Conservation (phyloP, 2,329 filamentous ascomycete species). For the Emergomyces pasteurianus region DNA sequence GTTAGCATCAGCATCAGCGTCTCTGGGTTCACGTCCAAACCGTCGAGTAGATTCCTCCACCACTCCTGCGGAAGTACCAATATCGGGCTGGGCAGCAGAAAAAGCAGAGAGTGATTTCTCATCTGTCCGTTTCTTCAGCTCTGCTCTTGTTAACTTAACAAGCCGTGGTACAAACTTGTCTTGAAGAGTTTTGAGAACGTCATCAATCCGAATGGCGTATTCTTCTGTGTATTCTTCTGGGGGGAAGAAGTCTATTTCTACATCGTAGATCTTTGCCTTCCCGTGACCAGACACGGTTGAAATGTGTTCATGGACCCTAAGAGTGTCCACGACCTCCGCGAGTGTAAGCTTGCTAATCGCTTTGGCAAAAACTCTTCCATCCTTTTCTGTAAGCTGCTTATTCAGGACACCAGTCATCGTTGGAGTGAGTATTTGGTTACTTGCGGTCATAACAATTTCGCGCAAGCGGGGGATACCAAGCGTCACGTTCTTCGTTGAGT, state of each 20-base stretch:
- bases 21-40: slow-evolving; percentile 38
- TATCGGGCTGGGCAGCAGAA: slow-evolving; percentile 62
- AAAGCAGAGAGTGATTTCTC: slow-evolving; percentile 44
- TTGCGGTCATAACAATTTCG: slow-evolving; percentile 98
- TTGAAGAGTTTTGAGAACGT: slow-evolving; percentile 73
- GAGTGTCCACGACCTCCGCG: slow-evolving; percentile 70
- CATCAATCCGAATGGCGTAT: slow-evolving; percentile 68
- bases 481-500: slow-evolving; percentile 97
- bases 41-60: slow-evolving; percentile 41
- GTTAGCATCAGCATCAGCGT: slow-evolving; percentile 45
- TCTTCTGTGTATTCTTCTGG: slow-evolving; percentile 69
- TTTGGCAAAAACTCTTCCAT: slow-evolving; percentile 75
- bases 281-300: slow-evolving; percentile 56
- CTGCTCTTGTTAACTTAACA: slow-evolving; percentile 57
- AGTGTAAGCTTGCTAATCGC: slow-evolving; percentile 78
- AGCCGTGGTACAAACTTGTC: slow-evolving; percentile 63
- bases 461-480: slow-evolving; percentile 92
- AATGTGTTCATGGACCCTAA: slow-evolving; percentile 67
- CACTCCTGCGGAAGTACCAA: slow-evolving; percentile 52
- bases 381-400: slow-evolving; percentile 54
- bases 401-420: slow-evolving; percentile 61
- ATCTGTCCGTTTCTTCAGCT: slow-evolving; percentile 65
- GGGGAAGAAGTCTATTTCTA: slow-evolving; percentile 74
- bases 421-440: slow-evolving; percentile 76
- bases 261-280: slow-evolving; percentile 73